Percentiles rank a stretch among this genome's conserved stretches.
Evolutionary conservation across 2,329 filamentous ascomycete species (phyloP).

Genomic region (Hypocrella siamensis): DNA sequence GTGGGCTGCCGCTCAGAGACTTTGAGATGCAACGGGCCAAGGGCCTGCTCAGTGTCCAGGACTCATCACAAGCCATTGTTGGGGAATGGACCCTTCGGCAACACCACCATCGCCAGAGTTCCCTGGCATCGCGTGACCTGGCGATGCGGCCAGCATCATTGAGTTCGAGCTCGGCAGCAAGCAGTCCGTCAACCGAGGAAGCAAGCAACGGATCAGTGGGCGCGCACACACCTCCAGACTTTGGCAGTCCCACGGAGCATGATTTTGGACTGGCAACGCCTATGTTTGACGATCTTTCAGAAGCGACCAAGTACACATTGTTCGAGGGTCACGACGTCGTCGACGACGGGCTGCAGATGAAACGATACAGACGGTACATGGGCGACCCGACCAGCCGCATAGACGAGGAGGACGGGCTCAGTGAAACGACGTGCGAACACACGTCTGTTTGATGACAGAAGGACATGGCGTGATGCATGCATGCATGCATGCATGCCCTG

Average conservation of each 20-base stretch:
- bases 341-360: conserved; percentile 20
- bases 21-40: conserved; percentile 12
- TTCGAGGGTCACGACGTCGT: conserved; percentile 13
- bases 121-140: conserved; percentile 3
- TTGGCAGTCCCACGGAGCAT: conserved; percentile 15
- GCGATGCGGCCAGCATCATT: conserved; percentile 4
- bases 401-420: conserved; percentile 21
- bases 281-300: conserved; percentile 10
- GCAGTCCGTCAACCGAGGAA: conserved; percentile 20
- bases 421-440: too few species aligned
- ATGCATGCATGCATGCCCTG: too few species aligned
- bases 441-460: too few species aligned
- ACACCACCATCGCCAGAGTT: conserved; percentile 3
- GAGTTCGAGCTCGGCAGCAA: conserved; percentile 18
- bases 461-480: too few species aligned
- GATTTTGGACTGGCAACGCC: conserved; percentile 10
- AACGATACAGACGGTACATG: conserved; percentile 17
- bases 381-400: conserved; percentile 18
- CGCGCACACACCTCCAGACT: conserved; percentile 20
- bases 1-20: conserved; percentile 19
- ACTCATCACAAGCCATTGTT: conserved; percentile 1
- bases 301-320: conserved; percentile 16
- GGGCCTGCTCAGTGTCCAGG: conserved; percentile 6
- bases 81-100: conserved; percentile 2
- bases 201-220: conserved; percentile 15